Evolutionary conservation across 805 yeast genomes (phyloP), one percentile per base, ranked within the genome.

Genomic region (Torulaspora franciscae): DNA sequence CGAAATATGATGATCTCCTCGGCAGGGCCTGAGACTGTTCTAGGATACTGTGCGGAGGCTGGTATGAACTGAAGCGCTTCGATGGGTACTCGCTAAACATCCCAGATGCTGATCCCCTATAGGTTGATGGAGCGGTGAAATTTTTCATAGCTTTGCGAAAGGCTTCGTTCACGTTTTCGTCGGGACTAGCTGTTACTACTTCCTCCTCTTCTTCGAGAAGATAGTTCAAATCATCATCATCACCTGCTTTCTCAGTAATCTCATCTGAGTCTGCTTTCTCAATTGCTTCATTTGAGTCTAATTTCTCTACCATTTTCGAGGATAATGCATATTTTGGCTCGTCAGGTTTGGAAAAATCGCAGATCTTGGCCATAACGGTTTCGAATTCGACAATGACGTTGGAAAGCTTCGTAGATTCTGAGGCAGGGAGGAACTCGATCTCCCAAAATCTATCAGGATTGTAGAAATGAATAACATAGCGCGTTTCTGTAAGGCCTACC

Each of bases 371-470:
- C 5, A 50, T 62, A 57, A 45, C 74, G 48, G 36, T n/a, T 43
- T 67, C 71, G 29, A 70, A 56, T 6, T 55, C 57, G 3, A 44
- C 14, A 1, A 57, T 46, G 2, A 49, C 46, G 0, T 33, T 24
- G 1, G 25, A 23, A 11, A 52, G 29, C 1, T 45, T 47, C 40
- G 55, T 54, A 10, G 34, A 37, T 14, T 27, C 34, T n/a, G 34
- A 8, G 3, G 34, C 15, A 3, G 66, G 58, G 17, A 59, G 52
- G 43, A 69, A 54, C 14, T 58, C 67, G 35, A 80, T 68, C 24
- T 75, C 71, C 95, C 95, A 86, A 62, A 79, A 84, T 54, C 91
- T 67, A 50, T 80, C 83, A 0, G 95, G 95, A 54, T 84, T 85
- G 23, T 77, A 78, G 46, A 86, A 71, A 0, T 88, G 81, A 13